These are phyloP conservation scores for Penstemon davidsonii DNA, from an alignment of 257 asterid genomes.

Conservation along the genomic window DNA sequence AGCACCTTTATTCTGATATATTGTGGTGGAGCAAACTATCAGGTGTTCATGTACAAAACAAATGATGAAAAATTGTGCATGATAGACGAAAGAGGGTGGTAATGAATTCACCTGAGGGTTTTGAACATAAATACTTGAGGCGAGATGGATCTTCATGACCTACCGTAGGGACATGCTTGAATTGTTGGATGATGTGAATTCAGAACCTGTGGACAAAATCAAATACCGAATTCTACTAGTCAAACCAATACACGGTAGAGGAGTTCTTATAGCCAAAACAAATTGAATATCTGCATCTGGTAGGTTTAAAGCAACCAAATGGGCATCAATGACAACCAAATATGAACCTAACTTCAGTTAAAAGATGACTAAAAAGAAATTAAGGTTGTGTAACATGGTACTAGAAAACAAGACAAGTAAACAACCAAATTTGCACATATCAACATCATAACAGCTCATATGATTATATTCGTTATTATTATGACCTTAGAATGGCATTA, in stretches of 20 bases:
- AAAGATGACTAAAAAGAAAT: slow-evolving; percentile 4
- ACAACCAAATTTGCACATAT: slow-evolving; percentile 15
- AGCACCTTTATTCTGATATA: too few relatives aligned
- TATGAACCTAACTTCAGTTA: slow-evolving; percentile 22
- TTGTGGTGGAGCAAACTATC: too few relatives aligned
- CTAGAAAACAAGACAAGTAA: slow-evolving; percentile 29
- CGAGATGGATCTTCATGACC: slow-evolving; percentile 92
- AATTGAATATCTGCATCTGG: too few relatives aligned
- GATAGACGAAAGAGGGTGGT: background rate
- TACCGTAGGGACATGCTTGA: slow-evolving; percentile 66
- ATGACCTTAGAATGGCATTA: slow-evolving; percentile 11
- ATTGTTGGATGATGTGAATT: slow-evolving; percentile 67
- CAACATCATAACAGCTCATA: slow-evolving; percentile 55
- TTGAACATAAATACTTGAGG: slow-evolving; percentile 74
- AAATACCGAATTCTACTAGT: slow-evolving; percentile 11
- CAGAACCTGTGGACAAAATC: slow-evolving; percentile 49
- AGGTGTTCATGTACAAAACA: too few relatives aligned
- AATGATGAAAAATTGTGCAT: background rate
- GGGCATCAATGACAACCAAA: background rate
- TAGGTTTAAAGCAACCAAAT: background rate
- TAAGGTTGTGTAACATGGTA: slow-evolving; percentile 11
- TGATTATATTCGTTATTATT: slow-evolving; percentile 8
- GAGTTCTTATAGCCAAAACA: background rate
- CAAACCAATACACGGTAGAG: background rate
- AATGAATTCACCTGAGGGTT: slow-evolving; percentile 75